Conservation (phyloP, 768 basidiomycete species). For the Termitomyces sp. region DNA sequence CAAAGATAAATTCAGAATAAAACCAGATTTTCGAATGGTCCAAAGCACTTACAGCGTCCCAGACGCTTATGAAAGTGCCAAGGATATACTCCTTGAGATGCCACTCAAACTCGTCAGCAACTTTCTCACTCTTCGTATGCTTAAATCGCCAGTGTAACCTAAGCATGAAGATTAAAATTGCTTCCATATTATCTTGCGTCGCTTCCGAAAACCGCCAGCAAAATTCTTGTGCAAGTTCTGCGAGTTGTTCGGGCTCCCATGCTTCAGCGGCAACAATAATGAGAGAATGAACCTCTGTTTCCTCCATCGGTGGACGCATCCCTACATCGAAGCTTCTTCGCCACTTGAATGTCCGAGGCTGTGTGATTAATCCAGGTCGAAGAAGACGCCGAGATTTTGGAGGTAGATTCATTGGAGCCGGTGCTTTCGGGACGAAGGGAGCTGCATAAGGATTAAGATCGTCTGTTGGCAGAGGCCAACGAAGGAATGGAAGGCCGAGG, state of each 20-base stretch:
- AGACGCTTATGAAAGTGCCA: constrained; percentile 16
- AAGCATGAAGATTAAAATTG: constrained; percentile 5
- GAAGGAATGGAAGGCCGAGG: not conserved
- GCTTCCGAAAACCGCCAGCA: constrained; percentile 13
- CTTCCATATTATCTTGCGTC: constrained; percentile 1
- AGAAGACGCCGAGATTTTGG: constrained; percentile 10
- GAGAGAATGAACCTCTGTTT: constrained; percentile 9
- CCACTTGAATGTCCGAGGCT: constrained; percentile 11
- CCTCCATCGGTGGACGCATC: not conserved
- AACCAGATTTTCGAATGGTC: not conserved
- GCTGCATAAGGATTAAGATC: constrained; percentile 7
- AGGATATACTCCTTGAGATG: constrained; percentile 13
- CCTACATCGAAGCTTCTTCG: constrained; percentile 10
- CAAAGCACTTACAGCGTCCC: constrained; percentile 16
- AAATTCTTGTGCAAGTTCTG: constrained; percentile 15
- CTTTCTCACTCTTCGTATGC: constrained; percentile 8
- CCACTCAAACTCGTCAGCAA: constrained; percentile 12
- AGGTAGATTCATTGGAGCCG: not conserved
- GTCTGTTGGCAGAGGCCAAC: constrained; percentile 3
- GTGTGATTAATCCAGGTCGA: constrained; percentile 9
- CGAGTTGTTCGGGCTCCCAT: constrained; percentile 12
- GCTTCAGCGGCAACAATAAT: constrained; percentile 8
- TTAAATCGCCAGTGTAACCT: constrained; percentile 8
- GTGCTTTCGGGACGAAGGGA: constrained; percentile 8
- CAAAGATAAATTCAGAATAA: not conserved